Conservation (phyloP, 2,329 filamentous ascomycete genomes). For the Gliomastix tumulicola region DNA sequence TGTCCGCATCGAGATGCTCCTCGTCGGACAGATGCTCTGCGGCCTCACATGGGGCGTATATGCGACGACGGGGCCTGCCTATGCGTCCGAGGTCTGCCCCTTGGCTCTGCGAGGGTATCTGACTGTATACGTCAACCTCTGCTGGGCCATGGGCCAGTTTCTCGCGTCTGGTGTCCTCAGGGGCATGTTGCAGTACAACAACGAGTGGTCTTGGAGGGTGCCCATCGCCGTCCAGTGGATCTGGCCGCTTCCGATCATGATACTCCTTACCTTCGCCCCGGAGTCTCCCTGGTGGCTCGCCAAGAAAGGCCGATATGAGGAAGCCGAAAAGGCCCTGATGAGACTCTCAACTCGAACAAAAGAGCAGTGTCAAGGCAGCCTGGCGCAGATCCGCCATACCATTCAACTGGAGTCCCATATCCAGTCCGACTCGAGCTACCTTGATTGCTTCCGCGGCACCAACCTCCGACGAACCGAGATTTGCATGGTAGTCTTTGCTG, state of each 20-base stretch:
- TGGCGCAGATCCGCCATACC: constrained; percentile 43
- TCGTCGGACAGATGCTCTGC: constrained; percentile 32
- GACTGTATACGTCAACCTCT: constrained; percentile 26
- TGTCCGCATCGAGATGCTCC: constrained; percentile 18
- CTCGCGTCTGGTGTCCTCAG: constrained; percentile 28
- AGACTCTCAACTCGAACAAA: constrained; percentile 32
- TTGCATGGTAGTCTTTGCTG: constrained; percentile 32
- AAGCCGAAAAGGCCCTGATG: constrained; percentile 24
- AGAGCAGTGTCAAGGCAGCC: constrained; percentile 23
- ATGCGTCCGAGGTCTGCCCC: constrained; percentile 38
- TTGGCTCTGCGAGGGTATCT: constrained; percentile 37
- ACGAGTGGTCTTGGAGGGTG: constrained; percentile 31
- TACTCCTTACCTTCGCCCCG: constrained; percentile 27
- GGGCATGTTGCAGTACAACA: constrained; percentile 19
- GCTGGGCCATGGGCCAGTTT: constrained; percentile 26
- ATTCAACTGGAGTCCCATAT: constrained; percentile 36
- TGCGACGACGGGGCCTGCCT: constrained; percentile 37
- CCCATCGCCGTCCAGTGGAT: constrained; percentile 36
- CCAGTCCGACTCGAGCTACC: constrained; percentile 30
- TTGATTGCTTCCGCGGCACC: constrained; percentile 37
- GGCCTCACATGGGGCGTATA: constrained; percentile 40
- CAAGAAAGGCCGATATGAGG: constrained; percentile 21
- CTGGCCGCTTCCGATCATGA: constrained; percentile 29
- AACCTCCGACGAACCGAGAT: constrained; percentile 39
- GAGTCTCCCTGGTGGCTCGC: constrained; percentile 37